These are phyloP conservation scores for Globisporangium cederbergense DNA, from an alignment of 352 stramenopile species.

Conservation along the genomic window DNA sequence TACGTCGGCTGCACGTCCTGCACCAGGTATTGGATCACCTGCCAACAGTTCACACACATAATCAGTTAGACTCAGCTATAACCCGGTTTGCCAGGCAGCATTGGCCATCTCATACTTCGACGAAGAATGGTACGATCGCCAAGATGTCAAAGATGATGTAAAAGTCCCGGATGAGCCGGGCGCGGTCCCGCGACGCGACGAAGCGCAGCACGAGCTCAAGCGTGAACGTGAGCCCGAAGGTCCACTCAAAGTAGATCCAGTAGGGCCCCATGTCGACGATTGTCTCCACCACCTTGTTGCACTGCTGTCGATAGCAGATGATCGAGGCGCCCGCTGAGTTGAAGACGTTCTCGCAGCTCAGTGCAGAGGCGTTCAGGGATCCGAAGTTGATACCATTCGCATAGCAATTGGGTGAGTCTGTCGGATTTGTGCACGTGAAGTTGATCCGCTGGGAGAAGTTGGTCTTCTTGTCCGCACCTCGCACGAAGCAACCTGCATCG, in stretches of 20 bases:
- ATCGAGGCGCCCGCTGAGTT: slow-evolving; percentile 17
- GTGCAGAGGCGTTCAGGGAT: slow-evolving; percentile 25
- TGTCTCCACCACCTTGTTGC: slow-evolving; percentile 23
- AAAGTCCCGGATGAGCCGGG: slow-evolving; percentile 42
- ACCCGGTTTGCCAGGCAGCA: neutral
- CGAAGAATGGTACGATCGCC: slow-evolving; percentile 57
- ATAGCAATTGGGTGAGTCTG: slow-evolving; percentile 36
- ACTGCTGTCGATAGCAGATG: slow-evolving; percentile 59
- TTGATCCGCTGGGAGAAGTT: slow-evolving; percentile 34
- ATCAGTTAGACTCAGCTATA: neutral
- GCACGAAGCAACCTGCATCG: slow-evolving; percentile 53
- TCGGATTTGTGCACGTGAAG: slow-evolving; percentile 34
- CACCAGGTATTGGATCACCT: slow-evolving; percentile 30
- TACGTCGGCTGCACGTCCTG: slow-evolving; percentile 39
- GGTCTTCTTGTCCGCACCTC: slow-evolving; percentile 21
- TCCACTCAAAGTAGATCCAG: slow-evolving; percentile 78
- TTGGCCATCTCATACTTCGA: slow-evolving; percentile 31
- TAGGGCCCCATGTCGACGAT: slow-evolving; percentile 63
- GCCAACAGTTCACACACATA: neutral
- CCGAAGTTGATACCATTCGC: slow-evolving; percentile 53
- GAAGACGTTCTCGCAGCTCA: slow-evolving; percentile 37
- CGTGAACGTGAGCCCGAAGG: slow-evolving; percentile 54
- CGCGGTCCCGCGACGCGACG: slow-evolving; percentile 36
- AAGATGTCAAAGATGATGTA: slow-evolving; percentile 71
- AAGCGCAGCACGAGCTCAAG: slow-evolving; percentile 58